Base-by-base conservation (phyloP, 2,329 filamentous ascomycete species). In the Pestalotiopsis sp. region DNA sequence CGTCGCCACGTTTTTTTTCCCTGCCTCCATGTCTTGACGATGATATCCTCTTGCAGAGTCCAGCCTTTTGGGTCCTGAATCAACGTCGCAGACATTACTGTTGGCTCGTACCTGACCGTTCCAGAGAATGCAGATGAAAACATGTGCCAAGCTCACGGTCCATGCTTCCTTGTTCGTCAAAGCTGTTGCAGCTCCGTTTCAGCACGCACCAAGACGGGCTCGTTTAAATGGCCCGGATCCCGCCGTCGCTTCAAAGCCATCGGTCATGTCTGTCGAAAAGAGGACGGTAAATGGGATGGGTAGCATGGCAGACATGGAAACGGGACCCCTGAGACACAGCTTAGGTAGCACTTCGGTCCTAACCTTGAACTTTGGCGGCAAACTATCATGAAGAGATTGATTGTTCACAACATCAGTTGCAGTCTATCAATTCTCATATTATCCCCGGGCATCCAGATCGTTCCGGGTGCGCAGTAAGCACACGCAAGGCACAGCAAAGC, bases 121-220 rank as follows among this genome's bases (percentile, higher is more conserved):
- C n/a, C 45, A 17, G 23, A 38, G 17, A 23, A 17, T n/a, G 36
- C 23, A 12, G 17, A 20, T 11, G n/a, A 31, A 20, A 27, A 60
- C 13, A 14, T 17, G 13, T 60, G 64, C 64, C 64, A 66, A 66
- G 63, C 49, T 36, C 38, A 27, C 17, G 63, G 45, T 57, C 45
- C n/a, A 66, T 23, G 23, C 59, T 66, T 25, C 31, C 17, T 52
- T 7, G 17, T 17, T 45, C 61, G 27, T 68, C 31, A 68, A 64
- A 57, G 57, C 49, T 68, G 66, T 68, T 49, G 66, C 66, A 68
- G 66, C 55, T 41, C 52, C 25, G 66, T 68, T 68, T 68, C 66
- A 68, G 20, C 60, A 58, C 36, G 17, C 17, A n/a, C 41, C 23
- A 39, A 31, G 13, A 60, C 23, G 64, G 55, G 45, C 55, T n/a